Percentiles rank a stretch among this genome's conserved stretches.
Evolutionary conservation across 202 grass and related monocot species (phyloP).

Genomic region (Zoysia matrella): DNA sequence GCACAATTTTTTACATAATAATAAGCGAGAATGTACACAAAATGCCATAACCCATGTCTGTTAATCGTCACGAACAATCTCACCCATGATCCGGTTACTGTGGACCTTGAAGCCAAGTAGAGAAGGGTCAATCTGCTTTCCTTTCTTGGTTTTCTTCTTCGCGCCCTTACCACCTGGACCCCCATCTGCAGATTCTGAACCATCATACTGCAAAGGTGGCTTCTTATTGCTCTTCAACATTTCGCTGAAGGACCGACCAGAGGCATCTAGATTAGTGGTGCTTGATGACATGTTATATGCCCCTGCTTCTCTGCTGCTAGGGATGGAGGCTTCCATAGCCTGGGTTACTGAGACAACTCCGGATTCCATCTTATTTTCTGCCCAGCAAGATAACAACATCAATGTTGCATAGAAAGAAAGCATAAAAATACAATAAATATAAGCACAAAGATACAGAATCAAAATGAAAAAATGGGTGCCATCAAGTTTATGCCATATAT

Average conservation of each 20-base stretch:
- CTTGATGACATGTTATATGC: conserved; percentile 44
- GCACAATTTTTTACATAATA: conserved; percentile 35
- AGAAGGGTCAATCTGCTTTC: conserved; percentile 92
- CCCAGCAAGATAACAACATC: conserved; percentile 22
- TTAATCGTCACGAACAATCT: conserved; percentile 92
- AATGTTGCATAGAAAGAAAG: background rate
- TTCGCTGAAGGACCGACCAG: conserved; percentile 87
- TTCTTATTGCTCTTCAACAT: conserved; percentile 97
- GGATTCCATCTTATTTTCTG: conserved; percentile 57
- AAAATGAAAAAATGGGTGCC: too few relatives aligned
- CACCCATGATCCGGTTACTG: conserved; percentile 98
- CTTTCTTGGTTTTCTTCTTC: conserved; percentile 96
- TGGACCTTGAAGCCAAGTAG: conserved; percentile 98
- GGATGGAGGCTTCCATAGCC: conserved; percentile 43
- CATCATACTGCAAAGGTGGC: conserved; percentile 55
- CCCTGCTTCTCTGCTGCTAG: conserved; percentile 70
- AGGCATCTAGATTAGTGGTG: conserved; percentile 54
- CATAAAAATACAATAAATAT: background rate
- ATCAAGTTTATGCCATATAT: background rate
- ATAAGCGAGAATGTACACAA: conserved; percentile 48
- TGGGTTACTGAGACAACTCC: conserved; percentile 34
- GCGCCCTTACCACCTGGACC: conserved; percentile 67
- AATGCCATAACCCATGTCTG: conserved; percentile 3
- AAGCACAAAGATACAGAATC: too few relatives aligned
- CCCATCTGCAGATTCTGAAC: conserved; percentile 53